Evolutionary conservation across 768 basidiomycete species (phyloP).

Genomic region (Rhodosporidiobolus odoratus): DNA sequence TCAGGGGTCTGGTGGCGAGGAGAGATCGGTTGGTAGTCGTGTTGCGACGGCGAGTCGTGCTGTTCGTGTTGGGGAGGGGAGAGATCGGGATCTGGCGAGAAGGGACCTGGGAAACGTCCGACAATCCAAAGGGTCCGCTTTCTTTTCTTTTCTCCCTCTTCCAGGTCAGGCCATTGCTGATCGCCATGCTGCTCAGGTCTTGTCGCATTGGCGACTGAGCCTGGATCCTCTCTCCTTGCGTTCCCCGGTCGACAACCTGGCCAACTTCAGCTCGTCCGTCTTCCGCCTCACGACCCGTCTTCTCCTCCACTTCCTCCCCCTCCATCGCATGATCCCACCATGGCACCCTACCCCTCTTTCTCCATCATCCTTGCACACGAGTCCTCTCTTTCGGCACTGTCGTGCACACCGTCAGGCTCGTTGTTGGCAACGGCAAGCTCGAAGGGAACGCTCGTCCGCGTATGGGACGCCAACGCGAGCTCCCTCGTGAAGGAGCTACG

Average conservation of each 20-base stretch:
- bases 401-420: conserved; percentile 69
- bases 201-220: conserved; percentile 69
- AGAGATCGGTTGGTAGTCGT: conserved; percentile 41
- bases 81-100: conserved; percentile 54
- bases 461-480: conserved; percentile 73
- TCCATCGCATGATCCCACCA: conserved; percentile 29
- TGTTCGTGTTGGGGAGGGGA: conserved; percentile 64
- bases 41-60: conserved; percentile 61
- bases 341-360: conserved; percentile 25
- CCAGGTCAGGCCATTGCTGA: not conserved
- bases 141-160: not conserved
- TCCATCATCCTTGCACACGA: conserved; percentile 78
- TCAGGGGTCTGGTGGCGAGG: conserved; percentile 35
- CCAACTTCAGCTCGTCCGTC: conserved; percentile 78
- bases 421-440: conserved; percentile 77
- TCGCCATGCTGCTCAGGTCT: conserved; percentile 53
- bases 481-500: conserved; percentile 73
- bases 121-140: conserved; percentile 69
- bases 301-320: conserved; percentile 27
- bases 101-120: conserved; percentile 78
- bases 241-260: conserved; percentile 80
- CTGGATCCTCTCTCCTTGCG: conserved; percentile 72
- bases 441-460: conserved; percentile 75
- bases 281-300: conserved; percentile 67
- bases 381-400: conserved; percentile 68